Evolutionary conservation across 768 basidiomycete species (phyloP).

Genomic region (Peribolospora baueri): DNA sequence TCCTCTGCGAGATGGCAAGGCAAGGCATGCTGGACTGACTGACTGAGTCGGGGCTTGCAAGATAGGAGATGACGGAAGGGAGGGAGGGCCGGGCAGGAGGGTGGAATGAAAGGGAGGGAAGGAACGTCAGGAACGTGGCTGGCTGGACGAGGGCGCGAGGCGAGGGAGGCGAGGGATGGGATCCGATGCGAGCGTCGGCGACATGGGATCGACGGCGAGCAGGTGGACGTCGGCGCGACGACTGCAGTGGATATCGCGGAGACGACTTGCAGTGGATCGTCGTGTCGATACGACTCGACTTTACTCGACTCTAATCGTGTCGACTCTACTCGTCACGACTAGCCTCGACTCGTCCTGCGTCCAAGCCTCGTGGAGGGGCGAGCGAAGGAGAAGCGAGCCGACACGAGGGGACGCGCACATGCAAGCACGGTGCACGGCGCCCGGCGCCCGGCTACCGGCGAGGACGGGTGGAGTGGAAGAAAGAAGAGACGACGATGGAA

Average conservation of each 20-base stretch:
- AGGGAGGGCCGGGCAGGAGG: not conserved
- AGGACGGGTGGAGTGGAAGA: no score
- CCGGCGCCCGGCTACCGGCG: no score
- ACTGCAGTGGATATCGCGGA: not conserved
- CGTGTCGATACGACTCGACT: not conserved
- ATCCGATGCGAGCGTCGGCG: no score
- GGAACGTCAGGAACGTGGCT: not conserved
- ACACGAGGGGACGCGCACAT: not conserved
- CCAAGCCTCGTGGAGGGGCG: not conserved
- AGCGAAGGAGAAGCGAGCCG: not conserved
- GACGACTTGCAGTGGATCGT: conserved; percentile 3
- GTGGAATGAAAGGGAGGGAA: not conserved
- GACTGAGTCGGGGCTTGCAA: not conserved
- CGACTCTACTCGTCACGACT: not conserved
- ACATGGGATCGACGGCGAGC: no score
- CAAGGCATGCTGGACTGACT: conserved; percentile 18
- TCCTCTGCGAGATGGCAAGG: conserved; percentile 54
- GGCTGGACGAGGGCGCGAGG: conserved; percentile 8
- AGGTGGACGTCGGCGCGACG: no score
- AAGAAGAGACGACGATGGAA: no score
- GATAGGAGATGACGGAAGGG: not conserved
- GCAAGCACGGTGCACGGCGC: no score
- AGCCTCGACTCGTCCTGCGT: not conserved
- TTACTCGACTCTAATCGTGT: not conserved
- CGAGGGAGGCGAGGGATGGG: not conserved